Conservation (phyloP, 2,329 filamentous ascomycete genomes). For the Paraphoma chrysanthemicola region DNA sequence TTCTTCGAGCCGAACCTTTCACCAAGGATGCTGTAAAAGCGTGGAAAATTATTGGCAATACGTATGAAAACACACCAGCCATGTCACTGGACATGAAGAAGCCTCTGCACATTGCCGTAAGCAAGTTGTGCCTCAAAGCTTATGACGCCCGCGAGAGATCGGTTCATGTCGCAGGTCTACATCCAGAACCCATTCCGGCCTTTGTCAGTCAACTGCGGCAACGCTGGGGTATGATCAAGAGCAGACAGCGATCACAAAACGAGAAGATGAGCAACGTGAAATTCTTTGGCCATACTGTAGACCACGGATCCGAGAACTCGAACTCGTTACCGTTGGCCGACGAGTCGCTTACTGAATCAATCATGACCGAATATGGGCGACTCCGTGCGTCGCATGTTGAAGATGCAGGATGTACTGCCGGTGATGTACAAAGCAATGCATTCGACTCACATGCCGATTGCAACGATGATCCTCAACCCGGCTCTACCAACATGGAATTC, state of each 20-base stretch:
- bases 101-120: constrained; percentile 19
- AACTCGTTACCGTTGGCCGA: not conserved
- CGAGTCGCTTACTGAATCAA: too few relatives aligned
- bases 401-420: too few relatives aligned
- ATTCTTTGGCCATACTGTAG: too few relatives aligned
- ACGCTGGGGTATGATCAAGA: not conserved
- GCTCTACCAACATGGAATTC: not conserved
- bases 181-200: not conserved
- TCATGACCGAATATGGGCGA: too few relatives aligned
- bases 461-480: too few relatives aligned
- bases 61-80: constrained; percentile 42
- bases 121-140: constrained; percentile 22
- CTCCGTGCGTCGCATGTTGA: too few relatives aligned
- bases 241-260: not conserved
- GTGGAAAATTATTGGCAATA: constrained; percentile 40
- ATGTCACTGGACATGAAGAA: constrained; percentile 15
- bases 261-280: not conserved
- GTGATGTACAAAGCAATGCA: too few relatives aligned
- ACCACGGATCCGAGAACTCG: too few relatives aligned
- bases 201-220: not conserved
- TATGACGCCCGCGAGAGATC: constrained; percentile 8
- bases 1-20: constrained; percentile 42
- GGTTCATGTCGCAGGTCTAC: not conserved
- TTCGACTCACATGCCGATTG: too few relatives aligned
- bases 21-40: constrained; percentile 37